These are phyloP conservation scores for Wickerhamomyces ciferrii DNA, from an alignment of 805 yeast genomes.

Conservation along the genomic window DNA sequence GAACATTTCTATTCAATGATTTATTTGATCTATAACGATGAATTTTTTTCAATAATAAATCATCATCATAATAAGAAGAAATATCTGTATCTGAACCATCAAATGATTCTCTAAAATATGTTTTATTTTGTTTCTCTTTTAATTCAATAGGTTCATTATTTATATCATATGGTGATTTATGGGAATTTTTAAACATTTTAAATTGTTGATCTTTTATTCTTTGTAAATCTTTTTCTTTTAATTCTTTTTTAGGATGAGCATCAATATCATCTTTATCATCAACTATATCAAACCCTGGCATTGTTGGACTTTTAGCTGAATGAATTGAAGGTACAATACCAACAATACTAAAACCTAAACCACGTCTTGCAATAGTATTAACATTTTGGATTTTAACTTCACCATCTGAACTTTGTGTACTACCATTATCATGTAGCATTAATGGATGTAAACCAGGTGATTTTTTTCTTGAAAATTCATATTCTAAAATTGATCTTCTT, in stretches of 20 bases:
- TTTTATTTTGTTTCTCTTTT: neutral
- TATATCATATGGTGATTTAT: neutral
- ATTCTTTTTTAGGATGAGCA: neutral
- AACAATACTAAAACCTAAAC: conserved; percentile 2
- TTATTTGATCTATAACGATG: conserved; percentile 9
- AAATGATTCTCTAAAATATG: neutral
- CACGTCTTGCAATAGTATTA: neutral
- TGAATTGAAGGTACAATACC: neutral
- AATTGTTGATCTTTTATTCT: neutral
- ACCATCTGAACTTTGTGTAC: neutral
- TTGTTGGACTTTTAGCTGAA: neutral
- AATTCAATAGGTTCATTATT: neutral
- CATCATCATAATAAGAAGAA: conserved; percentile 1
- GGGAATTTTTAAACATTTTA: neutral
- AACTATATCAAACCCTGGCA: too few relatives aligned
- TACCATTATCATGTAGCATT: conserved; percentile 1
- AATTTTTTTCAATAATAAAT: conserved; percentile 14
- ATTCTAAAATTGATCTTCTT: conserved; percentile 11
- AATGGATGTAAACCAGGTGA: conserved; percentile 16
- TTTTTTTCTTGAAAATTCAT: conserved; percentile 19
- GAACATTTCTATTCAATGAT: neutral
- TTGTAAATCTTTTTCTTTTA: neutral
- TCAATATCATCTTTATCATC: neutral
- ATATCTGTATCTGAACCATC: neutral
- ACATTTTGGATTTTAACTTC: neutral